A percentile compares a stretch with the other conserved stretches of the same genome.
Conservation (phyloP, 495 filamentous ascomycete genomes). For the Durotheca rogersii region DNA sequence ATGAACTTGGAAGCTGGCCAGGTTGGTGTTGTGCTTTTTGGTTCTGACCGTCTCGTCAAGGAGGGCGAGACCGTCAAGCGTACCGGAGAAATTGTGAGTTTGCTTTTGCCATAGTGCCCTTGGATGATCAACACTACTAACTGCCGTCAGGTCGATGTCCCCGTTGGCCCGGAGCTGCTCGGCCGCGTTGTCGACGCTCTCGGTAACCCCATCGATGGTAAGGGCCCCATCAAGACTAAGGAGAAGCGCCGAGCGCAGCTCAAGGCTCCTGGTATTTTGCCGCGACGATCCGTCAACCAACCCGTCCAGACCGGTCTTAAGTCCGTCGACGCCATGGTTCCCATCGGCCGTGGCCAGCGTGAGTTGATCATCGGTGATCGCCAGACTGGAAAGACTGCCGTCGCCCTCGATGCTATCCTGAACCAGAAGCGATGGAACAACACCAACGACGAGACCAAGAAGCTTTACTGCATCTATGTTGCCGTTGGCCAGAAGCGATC, state of each 20-base stretch:
- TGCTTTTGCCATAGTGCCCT: not conserved
- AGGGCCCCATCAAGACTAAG: conserved; percentile 89
- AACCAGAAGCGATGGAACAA: conserved; percentile 99
- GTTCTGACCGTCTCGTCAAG: conserved; percentile 99
- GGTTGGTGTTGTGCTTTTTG: conserved; percentile 99
- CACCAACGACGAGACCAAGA: conserved; percentile 84
- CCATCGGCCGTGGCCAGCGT: conserved; percentile 99
- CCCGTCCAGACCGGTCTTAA: conserved; percentile 99
- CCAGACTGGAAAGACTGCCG: conserved; percentile 99
- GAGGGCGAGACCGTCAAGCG: conserved; percentile 99
- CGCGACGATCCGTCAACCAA: conserved; percentile 94
- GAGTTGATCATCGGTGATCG: conserved; percentile 99
- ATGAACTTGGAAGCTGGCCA: conserved; percentile 99
- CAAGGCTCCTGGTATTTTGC: conserved; percentile 98
- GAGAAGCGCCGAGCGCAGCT: conserved; percentile 96
- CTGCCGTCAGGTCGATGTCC: conserved; percentile 80
- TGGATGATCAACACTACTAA: conserved; percentile 13
- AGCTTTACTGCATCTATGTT: conserved; percentile 99
- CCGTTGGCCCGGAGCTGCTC: conserved; percentile 87
- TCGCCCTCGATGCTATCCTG: conserved; percentile 96
- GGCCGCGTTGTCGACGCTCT: conserved; percentile 98
- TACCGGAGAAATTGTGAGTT: conserved; percentile 96
- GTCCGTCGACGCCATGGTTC: conserved; percentile 99
- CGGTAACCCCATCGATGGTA: conserved; percentile 98
- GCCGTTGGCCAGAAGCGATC: conserved; percentile 99